Base-by-base conservation (phyloP, 352 stramenopile genomes). In the Globisporangium spiculum region DNA sequence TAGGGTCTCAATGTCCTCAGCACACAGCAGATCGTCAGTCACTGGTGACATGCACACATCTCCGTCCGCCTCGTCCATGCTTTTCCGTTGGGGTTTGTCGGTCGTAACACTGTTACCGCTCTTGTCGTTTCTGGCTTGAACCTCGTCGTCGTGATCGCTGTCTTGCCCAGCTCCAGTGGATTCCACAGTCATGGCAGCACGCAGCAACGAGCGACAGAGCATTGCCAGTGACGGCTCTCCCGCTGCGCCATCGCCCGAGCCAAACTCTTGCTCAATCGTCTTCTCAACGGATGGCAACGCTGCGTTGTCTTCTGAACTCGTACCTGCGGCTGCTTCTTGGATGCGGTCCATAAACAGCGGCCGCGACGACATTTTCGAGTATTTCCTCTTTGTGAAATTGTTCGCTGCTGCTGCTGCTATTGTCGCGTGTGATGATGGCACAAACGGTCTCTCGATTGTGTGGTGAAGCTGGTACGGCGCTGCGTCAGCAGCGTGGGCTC, bases 1-100 rank as follows among this genome's bases (percentile, higher is more conserved):
- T 63, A 69, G 65, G 3, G 84, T 84, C 60, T 81, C 79, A 53
- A 88, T 91, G 30, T 90, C 77, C 77, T 92, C 84, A 53, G 80
- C 83, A 46, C 84, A 92, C 41, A 91, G 77, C 58, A 92, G 66
- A 53, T 78, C 75, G 9, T 84, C 77, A 46, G 76, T 73, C 38
- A 64, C 73, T 12, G 83, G 82, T 36, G 82, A 89, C 9, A 81
- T 65, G 26, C 66, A 22, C 20, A 70, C 56, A 27, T 69, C 41
- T n/a, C 7, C 69, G 27, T 20, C 58, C 36, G 22, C 26, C 38
- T 36, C 16, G 44, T 54, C 46, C 57, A 12, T 58, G 12, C 8
- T 65, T 46, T 27, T 67, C 67, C 48, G 48, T 18, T 56, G 50
- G 50, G 18, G n/a, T 3, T 26, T 26, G 27, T 26, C 27, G 3